These are phyloP conservation scores for Debaryomyces robertsiae DNA, from an alignment of 1,139 yeast genomes.

Conservation along the genomic window DNA sequence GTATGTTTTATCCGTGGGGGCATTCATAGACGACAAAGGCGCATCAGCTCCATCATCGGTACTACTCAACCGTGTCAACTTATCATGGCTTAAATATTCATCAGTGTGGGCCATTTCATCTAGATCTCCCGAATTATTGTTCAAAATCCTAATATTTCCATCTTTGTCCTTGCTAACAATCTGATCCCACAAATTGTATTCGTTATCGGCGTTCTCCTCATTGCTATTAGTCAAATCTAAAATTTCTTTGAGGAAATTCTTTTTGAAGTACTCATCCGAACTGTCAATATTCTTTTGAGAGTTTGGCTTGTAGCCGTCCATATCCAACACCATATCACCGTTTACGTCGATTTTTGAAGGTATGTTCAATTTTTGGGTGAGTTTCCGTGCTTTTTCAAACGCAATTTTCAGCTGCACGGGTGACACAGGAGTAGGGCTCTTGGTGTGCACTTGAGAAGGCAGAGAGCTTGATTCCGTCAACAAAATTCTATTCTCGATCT, in stretches of 20 bases:
- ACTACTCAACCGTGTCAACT: constrained; percentile 2
- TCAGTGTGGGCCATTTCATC: constrained; percentile 13
- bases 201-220: constrained; percentile 24
- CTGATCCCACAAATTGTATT: constrained; percentile 37
- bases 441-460: constrained; percentile 17
- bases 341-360: constrained; percentile 88
- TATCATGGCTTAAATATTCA: constrained; percentile 5
- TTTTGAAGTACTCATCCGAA: constrained; percentile 70
- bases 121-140: constrained; percentile 26
- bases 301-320: constrained; percentile 95
- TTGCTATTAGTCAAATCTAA: constrained; percentile 24
- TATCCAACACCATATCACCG: constrained; percentile 89
- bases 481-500: constrained; percentile 31
- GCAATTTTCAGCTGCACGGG: constrained; percentile 43
- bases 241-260: constrained; percentile 63
- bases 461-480: constrained; percentile 27
- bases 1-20: constrained; percentile 39
- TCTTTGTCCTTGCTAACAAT: constrained; percentile 57
- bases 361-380: constrained; percentile 76
- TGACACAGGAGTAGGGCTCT: constrained; percentile 24
- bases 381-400: constrained; percentile 64
- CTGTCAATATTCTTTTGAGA: constrained; percentile 67
- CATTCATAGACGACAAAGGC: too few species aligned
- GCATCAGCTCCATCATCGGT: constrained; percentile 6
- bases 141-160: constrained; percentile 68